Base-by-base conservation (phyloP, 78 protist genomes). In the Pelomyxa schiedti region DNA sequence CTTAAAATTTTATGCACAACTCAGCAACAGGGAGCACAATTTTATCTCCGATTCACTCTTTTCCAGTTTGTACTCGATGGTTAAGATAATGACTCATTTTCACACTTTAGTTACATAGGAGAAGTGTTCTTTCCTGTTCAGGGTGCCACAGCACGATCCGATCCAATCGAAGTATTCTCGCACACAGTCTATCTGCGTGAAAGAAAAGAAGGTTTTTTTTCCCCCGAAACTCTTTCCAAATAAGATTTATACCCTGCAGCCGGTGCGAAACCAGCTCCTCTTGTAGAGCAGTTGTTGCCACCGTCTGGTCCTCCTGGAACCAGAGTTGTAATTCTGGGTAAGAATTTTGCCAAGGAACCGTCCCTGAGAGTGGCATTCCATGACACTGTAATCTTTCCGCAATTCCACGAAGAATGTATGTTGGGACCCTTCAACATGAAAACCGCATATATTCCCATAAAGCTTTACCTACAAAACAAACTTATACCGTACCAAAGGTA, bases 101-200 rank as follows among this genome's bases (percentile, higher is more conserved):
- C n/a, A n/a, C n/a, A n/a, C n/a, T n/a, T n/a, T n/a, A n/a, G n/a
- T n/a, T 84, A 84, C 67, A 66, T 84, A 52, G 72, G 85, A 3
- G 79, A 75, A 70, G 84, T 72, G 39, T 79, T 76, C 42, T 76
- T 79, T 35, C 40, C 47, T 7, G 69, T 84, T 39, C 73, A 81
- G 24, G 70, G 77, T 22, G 89, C 89, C 22, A 52, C 64, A 7
- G 83, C 78, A 8, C 40, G 78, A 1, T 77, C 89, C 63, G 80
- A 84, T 67, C 89, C 89, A 39, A 79, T 84, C 8, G 89, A 84
- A 39, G 89, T 84, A 30, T 84, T 84, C 30, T 79, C 85, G n/a
- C 89, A 84, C 66, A 84, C 89, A n/a, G 65, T 79, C 66, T 84
- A 84, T 74, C 47, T 84, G 30, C 67, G 78, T 39, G 89, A 84